Evolutionary conservation across 257 asterid species (phyloP).

Genomic region (Handroanthus guayacan): DNA sequence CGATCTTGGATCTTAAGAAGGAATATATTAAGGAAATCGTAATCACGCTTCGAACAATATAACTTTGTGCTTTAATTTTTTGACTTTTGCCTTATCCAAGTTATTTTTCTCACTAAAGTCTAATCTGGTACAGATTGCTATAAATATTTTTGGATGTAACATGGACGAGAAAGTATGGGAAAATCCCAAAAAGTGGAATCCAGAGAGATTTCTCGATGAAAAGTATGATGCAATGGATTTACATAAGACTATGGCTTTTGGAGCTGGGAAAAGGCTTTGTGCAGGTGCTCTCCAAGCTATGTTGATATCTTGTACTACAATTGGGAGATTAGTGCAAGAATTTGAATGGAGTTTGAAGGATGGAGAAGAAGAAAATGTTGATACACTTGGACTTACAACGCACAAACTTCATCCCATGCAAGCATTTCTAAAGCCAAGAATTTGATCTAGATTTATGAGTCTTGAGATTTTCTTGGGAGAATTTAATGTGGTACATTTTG

Average conservation of each 20-base stretch:
- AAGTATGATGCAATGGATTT: slow-evolving; percentile 54
- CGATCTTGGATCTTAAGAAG: too few species aligned
- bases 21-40: too few species aligned
- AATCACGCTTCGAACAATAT: too few species aligned
- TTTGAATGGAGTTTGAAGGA: slow-evolving; percentile 60
- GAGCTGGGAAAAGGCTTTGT: slow-evolving; percentile 73
- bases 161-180: slow-evolving; percentile 64
- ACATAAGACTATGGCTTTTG: slow-evolving; percentile 73
- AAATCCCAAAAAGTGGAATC: slow-evolving; percentile 60
- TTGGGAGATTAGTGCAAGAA: slow-evolving; percentile 65
- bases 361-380: slow-evolving; percentile 66
- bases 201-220: slow-evolving; percentile 60
- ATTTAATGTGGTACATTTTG: not conserved
- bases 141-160: slow-evolving; percentile 71
- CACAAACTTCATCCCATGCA: slow-evolving; percentile 63
- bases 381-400: slow-evolving; percentile 68
- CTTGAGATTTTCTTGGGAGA: not conserved
- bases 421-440: slow-evolving; percentile 63
- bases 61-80: too few species aligned
- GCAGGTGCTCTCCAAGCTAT: slow-evolving; percentile 74
- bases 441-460: slow-evolving; percentile 21
- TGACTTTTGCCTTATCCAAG: too few species aligned
- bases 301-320: slow-evolving; percentile 56
- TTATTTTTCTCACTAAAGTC: not conserved
- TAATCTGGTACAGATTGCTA: slow-evolving; percentile 52